Conservation (phyloP, 805 yeast species). For the Isabelozyma gotoi region DNA sequence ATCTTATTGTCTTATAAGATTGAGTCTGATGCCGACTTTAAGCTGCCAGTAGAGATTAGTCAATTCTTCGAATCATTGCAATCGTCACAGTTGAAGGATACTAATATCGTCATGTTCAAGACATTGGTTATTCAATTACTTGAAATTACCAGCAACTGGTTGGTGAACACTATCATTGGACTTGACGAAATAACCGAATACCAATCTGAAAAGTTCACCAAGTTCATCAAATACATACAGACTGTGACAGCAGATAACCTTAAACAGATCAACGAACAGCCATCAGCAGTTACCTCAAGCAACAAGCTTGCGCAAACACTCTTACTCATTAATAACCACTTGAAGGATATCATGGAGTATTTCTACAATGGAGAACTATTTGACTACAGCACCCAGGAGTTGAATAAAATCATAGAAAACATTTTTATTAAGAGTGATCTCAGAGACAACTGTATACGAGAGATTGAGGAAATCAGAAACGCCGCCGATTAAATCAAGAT, state of each 20-base stretch:
- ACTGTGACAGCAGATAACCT: constrained; percentile 10
- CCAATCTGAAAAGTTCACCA: constrained; percentile 30
- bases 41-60: constrained; percentile 13
- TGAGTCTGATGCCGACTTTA: constrained; percentile 9
- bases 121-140: constrained; percentile 22
- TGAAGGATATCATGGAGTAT: constrained; percentile 46
- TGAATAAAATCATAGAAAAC: constrained; percentile 39
- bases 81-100: constrained; percentile 18
- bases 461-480: constrained; percentile 45
- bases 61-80: constrained; percentile 21
- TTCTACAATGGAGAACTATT: constrained; percentile 54
- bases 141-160: constrained; percentile 28
- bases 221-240: constrained; percentile 16
- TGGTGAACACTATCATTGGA: constrained; percentile 22
- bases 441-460: constrained; percentile 43
- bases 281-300: constrained; percentile 19
- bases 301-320: constrained; percentile 29
- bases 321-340: constrained; percentile 35
- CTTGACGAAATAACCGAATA: constrained; percentile 34
- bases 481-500: constrained; percentile 1
- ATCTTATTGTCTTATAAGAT: constrained; percentile 12
- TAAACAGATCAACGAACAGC: constrained; percentile 19
- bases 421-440: constrained; percentile 48
- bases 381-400: constrained; percentile 48
- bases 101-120: constrained; percentile 28